Evolutionary conservation across 2,329 filamentous ascomycete species (phyloP).

Genomic region (Onygenales sp.): DNA sequence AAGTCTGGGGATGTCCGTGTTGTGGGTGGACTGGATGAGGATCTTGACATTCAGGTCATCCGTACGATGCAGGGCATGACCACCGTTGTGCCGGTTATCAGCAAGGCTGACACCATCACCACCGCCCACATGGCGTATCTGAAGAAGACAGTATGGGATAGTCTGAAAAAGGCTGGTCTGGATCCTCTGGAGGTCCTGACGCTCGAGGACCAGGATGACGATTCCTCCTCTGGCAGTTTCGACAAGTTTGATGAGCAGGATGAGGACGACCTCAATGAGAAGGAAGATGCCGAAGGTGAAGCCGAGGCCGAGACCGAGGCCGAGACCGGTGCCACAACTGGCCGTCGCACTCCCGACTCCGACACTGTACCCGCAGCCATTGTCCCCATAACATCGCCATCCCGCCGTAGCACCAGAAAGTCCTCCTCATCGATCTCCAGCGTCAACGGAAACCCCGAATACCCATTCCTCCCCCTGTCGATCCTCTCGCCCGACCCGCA

Average conservation of each 20-base stretch:
- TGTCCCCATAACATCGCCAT: slow-evolving; percentile 8
- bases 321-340: slow-evolving; percentile 8
- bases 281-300: slow-evolving; percentile 17
- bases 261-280: slow-evolving; percentile 28
- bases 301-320: slow-evolving; percentile 16
- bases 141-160: slow-evolving; percentile 84
- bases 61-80: slow-evolving; percentile 85
- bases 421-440: slow-evolving; percentile 22
- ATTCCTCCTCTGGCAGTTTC: slow-evolving; percentile 38
- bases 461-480: slow-evolving; percentile 74
- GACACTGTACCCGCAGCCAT: slow-evolving; percentile 7
- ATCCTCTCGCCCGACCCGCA: slow-evolving; percentile 92
- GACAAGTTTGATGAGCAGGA: slow-evolving; percentile 41
- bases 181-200: slow-evolving; percentile 83
- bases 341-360: slow-evolving; percentile 19
- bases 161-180: slow-evolving; percentile 72
- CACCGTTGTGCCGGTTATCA: slow-evolving; percentile 87
- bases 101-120: slow-evolving; percentile 96
- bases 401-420: slow-evolving; percentile 36
- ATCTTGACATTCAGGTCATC: slow-evolving; percentile 82
- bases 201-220: slow-evolving; percentile 64
- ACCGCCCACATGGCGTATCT: slow-evolving; percentile 85
- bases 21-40: slow-evolving; percentile 69
- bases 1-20: slow-evolving; percentile 33
- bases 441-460: slow-evolving; percentile 16